A percentile compares a stretch with the other conserved stretches of the same genome.
Conservation (phyloP, 495 filamentous ascomycete genomes). For the Xeromyces bisporus region DNA sequence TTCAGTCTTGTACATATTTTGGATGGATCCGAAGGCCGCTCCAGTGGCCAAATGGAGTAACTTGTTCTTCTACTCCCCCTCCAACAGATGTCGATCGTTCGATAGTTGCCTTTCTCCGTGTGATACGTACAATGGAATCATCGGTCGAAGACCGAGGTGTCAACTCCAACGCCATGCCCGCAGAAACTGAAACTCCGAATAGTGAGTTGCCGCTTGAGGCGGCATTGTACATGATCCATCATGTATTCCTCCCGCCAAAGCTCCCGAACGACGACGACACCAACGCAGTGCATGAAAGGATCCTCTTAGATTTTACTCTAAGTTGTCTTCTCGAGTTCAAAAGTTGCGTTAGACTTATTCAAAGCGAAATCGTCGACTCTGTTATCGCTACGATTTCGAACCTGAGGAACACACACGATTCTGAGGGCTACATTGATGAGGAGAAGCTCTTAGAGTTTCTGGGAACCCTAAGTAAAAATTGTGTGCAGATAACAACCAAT, state of each 20-base stretch:
- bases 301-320: conserved; percentile 2
- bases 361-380: conserved; percentile 1
- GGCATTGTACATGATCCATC: conserved; percentile 11
- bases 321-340: conserved; percentile 6
- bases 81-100: too few species aligned
- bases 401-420: conserved; percentile 1
- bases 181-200: too few species aligned
- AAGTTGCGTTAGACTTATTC: conserved; percentile 1
- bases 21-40: too few species aligned
- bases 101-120: too few species aligned
- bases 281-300: neutral
- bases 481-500: neutral
- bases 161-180: too few species aligned
- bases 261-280: conserved; percentile 29
- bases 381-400: conserved; percentile 3
- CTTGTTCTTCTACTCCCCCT: too few species aligned
- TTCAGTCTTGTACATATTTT: too few species aligned
- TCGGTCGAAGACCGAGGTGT: too few species aligned
- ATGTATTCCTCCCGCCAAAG: conserved; percentile 39
- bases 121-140: too few species aligned
- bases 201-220: too few species aligned
- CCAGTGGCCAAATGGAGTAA: too few species aligned
- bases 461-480: neutral
- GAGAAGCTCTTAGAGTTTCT: neutral
- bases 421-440: neutral